These are phyloP conservation scores for Byssoonygena ceratinophila DNA, from an alignment of 2,329 filamentous ascomycete species.

Conservation along the genomic window DNA sequence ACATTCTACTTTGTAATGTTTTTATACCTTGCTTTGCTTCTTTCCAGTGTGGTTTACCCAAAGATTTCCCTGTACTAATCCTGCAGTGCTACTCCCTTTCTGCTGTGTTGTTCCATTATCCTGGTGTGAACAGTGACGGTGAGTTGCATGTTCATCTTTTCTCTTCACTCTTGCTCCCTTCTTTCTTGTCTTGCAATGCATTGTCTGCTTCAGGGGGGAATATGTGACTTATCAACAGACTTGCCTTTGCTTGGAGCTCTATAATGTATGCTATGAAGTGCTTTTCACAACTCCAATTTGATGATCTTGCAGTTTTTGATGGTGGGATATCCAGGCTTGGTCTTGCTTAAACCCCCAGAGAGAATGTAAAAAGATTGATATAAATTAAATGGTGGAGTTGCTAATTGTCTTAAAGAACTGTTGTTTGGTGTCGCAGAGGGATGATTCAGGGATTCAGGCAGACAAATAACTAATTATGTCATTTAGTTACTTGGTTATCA, in stretches of 20 bases:
- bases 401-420: too few species aligned
- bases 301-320: not conserved
- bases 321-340: too few species aligned
- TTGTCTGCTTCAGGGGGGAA: not conserved
- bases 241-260: not conserved
- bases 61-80: slow-evolving; percentile 1
- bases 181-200: not conserved
- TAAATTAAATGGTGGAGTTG: too few species aligned
- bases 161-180: not conserved
- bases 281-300: not conserved
- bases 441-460: too few species aligned
- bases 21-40: not conserved
- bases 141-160: too few species aligned
- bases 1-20: too few species aligned
- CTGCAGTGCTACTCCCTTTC: not conserved
- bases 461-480: not conserved
- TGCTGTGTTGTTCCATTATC: not conserved
- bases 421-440: too few species aligned
- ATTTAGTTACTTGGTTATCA: too few species aligned
- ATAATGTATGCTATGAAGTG: not conserved
- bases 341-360: too few species aligned
- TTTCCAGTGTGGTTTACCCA: not conserved
- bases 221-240: not conserved
- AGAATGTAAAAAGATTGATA: too few species aligned
- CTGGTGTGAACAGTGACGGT: too few species aligned